phyloP scores from a whole-genome alignment of 331 rosid genomes.

The Spiraea crenata region DNA sequence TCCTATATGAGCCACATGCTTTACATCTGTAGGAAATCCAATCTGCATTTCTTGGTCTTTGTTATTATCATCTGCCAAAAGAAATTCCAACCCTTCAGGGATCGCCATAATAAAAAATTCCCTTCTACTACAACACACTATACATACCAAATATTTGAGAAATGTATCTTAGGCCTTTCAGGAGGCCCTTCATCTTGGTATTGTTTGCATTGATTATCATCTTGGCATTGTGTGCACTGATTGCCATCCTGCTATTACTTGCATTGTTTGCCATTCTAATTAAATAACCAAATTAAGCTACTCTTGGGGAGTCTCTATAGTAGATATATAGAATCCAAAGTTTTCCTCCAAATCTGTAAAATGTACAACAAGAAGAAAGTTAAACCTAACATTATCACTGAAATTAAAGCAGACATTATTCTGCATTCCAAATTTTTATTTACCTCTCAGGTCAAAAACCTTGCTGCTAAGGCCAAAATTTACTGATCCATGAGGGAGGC shows the following conservation, averaged over 20 bases:
- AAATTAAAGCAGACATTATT: background rate
- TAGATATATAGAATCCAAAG: conserved; percentile 28
- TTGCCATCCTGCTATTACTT: conserved; percentile 37
- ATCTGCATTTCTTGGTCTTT: conserved; percentile 77
- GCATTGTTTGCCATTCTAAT: conserved; percentile 8
- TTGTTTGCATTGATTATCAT: conserved; percentile 19
- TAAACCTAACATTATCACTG: too few species aligned
- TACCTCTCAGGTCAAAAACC: conserved; percentile 4
- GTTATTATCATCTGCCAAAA: conserved; percentile 55
- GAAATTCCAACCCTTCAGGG: too few species aligned
- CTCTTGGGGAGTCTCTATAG: conserved; percentile 12
- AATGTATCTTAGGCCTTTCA: conserved; percentile 74
- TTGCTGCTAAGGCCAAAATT: conserved; percentile 21
- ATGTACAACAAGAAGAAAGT: conserved; percentile 10
- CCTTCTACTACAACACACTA: background rate
- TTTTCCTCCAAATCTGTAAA: conserved; percentile 29
- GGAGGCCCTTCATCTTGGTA: conserved; percentile 69
- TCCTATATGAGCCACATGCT: conserved; percentile 95
- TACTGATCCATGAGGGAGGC: conserved; percentile 18
- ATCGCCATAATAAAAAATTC: background rate
- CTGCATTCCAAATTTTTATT: too few species aligned
- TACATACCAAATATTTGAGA: conserved; percentile 85
- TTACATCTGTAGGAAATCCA: conserved; percentile 92
- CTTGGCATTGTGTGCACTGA: too few species aligned
- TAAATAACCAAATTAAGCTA: conserved; percentile 6